Percentiles rank a stretch among this genome's conserved stretches.
Conservation (phyloP, 768 basidiomycete species). For the Hirschioporus abietinus region DNA sequence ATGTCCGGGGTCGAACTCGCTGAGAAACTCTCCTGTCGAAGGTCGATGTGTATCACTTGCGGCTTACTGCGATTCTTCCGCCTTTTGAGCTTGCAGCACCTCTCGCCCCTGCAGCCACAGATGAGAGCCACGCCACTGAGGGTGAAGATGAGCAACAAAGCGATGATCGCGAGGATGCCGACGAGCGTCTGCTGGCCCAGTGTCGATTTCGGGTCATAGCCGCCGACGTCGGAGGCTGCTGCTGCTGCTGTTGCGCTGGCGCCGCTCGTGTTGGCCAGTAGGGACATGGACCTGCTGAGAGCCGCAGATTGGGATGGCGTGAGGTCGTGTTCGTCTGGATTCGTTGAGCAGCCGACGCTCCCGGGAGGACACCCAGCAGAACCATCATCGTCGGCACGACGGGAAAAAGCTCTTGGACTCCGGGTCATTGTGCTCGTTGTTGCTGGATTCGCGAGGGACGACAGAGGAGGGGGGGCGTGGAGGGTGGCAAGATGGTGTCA, state of each 20-base stretch:
- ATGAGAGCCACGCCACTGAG: background rate
- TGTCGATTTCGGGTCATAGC: background rate
- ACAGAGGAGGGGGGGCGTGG: no score
- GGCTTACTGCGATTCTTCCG: background rate
- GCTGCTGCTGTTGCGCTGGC: background rate
- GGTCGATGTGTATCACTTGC: background rate
- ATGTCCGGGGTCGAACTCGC: background rate
- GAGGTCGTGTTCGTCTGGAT: background rate
- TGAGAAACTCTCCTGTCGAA: background rate
- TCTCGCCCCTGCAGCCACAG: background rate
- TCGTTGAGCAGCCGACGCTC: background rate
- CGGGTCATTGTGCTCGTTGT: background rate
- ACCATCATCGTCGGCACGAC: background rate
- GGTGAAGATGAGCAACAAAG: background rate
- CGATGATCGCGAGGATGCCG: background rate
- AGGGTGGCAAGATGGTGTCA: conserved; percentile 1
- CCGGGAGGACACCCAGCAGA: background rate
- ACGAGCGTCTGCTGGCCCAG: background rate
- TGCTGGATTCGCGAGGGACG: background rate
- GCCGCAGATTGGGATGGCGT: background rate
- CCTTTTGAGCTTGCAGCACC: background rate
- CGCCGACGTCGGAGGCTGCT: background rate
- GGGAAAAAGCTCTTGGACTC: background rate
- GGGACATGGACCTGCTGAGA: background rate
- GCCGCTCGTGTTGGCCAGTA: background rate